These are phyloP conservation scores for Coemansia sp. DNA, from an alignment of 192 early-diverging fungal genomes.

Conservation along the genomic window DNA sequence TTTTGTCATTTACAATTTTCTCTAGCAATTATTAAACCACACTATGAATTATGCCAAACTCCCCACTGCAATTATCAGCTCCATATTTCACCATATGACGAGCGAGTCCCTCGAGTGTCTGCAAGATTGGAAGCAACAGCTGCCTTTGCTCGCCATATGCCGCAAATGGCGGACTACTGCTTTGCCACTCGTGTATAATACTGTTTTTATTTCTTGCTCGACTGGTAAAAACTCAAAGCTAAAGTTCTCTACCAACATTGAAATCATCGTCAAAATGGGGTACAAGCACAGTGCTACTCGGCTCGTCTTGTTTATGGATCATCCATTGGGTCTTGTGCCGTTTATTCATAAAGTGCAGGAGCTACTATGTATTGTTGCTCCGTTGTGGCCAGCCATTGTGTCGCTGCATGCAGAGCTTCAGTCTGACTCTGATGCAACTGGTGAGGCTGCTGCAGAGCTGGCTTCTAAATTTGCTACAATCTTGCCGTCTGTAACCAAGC, in stretches of 20 bases:
- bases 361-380: conserved; percentile 2
- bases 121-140: conserved; percentile 14
- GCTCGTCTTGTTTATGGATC: conserved; percentile 1
- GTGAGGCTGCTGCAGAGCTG: neutral
- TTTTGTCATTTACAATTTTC: neutral
- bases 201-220: conserved; percentile 10
- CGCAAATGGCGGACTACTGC: conserved; percentile 10
- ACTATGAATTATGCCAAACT: neutral
- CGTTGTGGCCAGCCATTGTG: neutral
- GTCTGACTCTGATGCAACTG: neutral
- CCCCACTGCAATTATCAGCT: neutral
- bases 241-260: conserved; percentile 11
- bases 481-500: neutral
- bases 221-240: neutral
- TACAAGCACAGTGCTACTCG: neutral
- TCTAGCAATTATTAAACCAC: neutral
- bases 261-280: conserved; percentile 4
- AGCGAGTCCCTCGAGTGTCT: neutral
- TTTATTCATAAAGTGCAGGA: neutral
- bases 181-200: conserved; percentile 12
- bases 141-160: conserved; percentile 16
- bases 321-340: neutral
- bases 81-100: neutral
- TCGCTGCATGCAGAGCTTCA: conserved; percentile 5
- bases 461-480: neutral